Evolutionary conservation across 1,139 yeast genomes (phyloP).

Genomic region (Kodamaea ohmeri): DNA sequence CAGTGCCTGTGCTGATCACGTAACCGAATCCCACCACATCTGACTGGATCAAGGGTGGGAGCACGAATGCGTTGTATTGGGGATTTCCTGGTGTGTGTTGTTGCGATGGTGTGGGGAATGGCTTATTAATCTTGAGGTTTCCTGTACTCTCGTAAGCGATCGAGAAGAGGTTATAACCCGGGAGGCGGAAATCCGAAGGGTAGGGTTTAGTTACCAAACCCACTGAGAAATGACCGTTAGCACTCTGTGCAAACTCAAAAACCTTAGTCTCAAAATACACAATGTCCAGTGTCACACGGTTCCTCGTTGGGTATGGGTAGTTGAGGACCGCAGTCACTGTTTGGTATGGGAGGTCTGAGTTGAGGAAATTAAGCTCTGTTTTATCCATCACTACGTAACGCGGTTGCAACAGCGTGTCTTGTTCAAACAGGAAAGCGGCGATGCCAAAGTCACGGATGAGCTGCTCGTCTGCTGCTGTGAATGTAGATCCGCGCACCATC

Average conservation of each 20-base stretch:
- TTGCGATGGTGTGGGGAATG: constrained; percentile 52
- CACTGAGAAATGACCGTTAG: constrained; percentile 57
- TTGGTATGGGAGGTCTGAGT: constrained; percentile 42
- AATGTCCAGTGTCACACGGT: constrained; percentile 54
- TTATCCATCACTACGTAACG: constrained; percentile 56
- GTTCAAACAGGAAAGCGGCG: constrained; percentile 42
- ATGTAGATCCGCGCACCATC: constrained; percentile 35
- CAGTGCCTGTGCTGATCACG: constrained; percentile 72
- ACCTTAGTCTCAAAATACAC: constrained; percentile 72
- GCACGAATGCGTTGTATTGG: constrained; percentile 56
- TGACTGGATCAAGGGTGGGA: constrained; percentile 77
- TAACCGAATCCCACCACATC: constrained; percentile 94
- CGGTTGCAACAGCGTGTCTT: constrained; percentile 27
- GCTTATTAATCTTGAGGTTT: constrained; percentile 74
- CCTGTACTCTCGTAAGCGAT: constrained; percentile 89
- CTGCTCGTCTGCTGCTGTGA: constrained; percentile 27
- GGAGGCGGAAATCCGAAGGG: constrained; percentile 75
- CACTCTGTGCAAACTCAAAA: constrained; percentile 40
- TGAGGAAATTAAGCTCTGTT: constrained; percentile 54
- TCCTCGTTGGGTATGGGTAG: constrained; percentile 59
- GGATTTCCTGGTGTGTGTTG: constrained; percentile 50
- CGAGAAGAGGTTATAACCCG: constrained; percentile 80
- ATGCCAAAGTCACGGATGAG: constrained; percentile 40
- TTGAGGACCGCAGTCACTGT: constrained; percentile 53
- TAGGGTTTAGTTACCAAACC: constrained; percentile 89